Evolutionary conservation across 2,329 filamentous ascomycete genomes (phyloP), one percentile per base, ranked within the genome.

Genomic region (Fusarium brevicatenulatum): DNA sequence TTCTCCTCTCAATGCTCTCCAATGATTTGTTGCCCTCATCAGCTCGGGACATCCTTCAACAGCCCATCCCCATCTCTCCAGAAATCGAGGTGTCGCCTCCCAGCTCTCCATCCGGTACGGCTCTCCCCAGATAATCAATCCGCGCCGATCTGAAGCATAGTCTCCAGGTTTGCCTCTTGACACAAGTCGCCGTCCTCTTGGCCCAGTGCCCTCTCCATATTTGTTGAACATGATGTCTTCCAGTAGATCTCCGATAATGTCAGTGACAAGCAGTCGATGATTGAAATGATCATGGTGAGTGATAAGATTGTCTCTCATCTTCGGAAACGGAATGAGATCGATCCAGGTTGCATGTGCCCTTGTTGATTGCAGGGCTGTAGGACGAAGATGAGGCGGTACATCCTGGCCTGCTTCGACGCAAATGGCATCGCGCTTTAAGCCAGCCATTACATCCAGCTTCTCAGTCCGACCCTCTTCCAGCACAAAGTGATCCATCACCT

Each of bases 201-300:
- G 47, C 12, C 63, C 63, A 6, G 47, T 56, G 6, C 59, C 59
- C 25, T 66, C 28, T 21, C 63, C 63, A 12, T 66, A 66, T 16
- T 66, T 66, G 15, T 64, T 64, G 7, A 66, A 46, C 59, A 64
- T 55, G 40, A 66, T n/a, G 9, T 66, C 59, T 2, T 66, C 47
- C 21, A 66, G 11, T 4, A 64, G 9, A 18, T 63, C 28, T 8
- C 63, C 63, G 13, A 66, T 40, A 19, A 66, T n/a, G 21, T 66
- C 63, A 12, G 25, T 47, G 6, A 66, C 21, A 9, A 66, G 49
- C 4, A 64, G 15, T 7, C 59, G 47, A 10, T 66, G 63, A 10
- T 66, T 66, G 23, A 66, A 66, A 8, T 19, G 8, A n/a, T 42
- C 40, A 8, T 66, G 63, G 11, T 28, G 16, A 5, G 19, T 25